Evolutionary conservation across 306 rosid genomes (phyloP), one percentile per base, ranked within the genome.

Genomic region (Trifolium fragiferum): DNA sequence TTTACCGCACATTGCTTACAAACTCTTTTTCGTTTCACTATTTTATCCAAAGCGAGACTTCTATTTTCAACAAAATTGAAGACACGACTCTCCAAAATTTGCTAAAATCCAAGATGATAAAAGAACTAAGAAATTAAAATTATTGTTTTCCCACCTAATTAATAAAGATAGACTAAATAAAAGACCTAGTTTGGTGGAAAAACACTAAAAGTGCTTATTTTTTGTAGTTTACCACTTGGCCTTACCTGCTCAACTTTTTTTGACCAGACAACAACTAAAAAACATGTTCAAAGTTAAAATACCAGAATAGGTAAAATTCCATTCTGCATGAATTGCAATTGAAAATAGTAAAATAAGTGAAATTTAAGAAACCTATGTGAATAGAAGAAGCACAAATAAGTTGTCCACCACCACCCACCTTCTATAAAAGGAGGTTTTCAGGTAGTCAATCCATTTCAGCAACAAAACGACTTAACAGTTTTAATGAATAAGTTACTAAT

Each of bases 241-340:
- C 62, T 50, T 55, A 37, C 57, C 18, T 54, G 41, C 41, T 25
- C 33, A 14, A 71, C 65, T 53, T 59, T 33, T 33, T 74, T 25
- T 74, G 67, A 38, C 67, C 25, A 59, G 16, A 49, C 61, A 68
- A 70, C 76, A 57, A 74, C 70, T 68, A 41, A 21, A 69, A 15
- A 73, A 71, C 2, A 10, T 54, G 21, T 32, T 21, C 23, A 41
- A 62, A 59, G 47, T 9, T 50, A 51, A 69, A 38, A 70, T 70
- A 20, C 11, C 4, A 10, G 11, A 50, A 57, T 63, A 68, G 67
- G 50, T 51, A 50, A 66, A 33, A 49, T 44, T 15, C 20, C 33
- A 70, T 58, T 41, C 5, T n/a, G 15, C 15, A 43, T 61, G 82
- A 72, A 77, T 70, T 33, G 33, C 62, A 55, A 35, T 37, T 6